Evolutionary conservation across 768 basidiomycete genomes (phyloP).

Genomic region (Lyophyllum decastes): DNA sequence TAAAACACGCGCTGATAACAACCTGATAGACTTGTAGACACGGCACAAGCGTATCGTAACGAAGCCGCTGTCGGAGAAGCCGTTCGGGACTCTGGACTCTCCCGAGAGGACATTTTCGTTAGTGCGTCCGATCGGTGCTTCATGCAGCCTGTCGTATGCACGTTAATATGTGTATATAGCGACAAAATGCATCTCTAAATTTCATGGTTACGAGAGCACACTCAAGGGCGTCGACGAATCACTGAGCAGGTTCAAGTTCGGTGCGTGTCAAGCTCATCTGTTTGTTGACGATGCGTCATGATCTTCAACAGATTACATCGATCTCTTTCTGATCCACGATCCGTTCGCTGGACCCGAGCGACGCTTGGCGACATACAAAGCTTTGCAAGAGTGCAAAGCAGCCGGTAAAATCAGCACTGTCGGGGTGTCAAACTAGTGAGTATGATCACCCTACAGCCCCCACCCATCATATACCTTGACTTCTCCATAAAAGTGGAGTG

Average conservation of each 20-base stretch:
- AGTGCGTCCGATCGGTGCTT: constrained; percentile 52
- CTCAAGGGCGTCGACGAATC: constrained; percentile 61
- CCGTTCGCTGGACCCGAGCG: constrained; percentile 62
- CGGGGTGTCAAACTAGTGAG: constrained; percentile 88
- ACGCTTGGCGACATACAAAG: constrained; percentile 73
- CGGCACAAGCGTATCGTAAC: constrained; percentile 70
- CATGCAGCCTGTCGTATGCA: not conserved
- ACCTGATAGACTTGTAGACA: constrained; percentile 69
- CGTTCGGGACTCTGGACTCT: constrained; percentile 54
- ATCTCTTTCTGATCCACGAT: constrained; percentile 81
- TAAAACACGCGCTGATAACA: not conserved
- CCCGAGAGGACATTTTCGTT: constrained; percentile 66
- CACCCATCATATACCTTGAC: not conserved
- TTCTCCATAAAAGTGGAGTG: constrained; percentile 46
- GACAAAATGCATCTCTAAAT: constrained; percentile 59
- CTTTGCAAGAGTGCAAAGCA: constrained; percentile 60
- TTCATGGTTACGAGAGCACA: constrained; percentile 65
- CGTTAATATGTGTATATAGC: constrained; percentile 38
- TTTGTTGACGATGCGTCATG: not conserved
- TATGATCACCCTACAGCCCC: constrained; percentile 3
- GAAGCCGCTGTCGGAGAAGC: constrained; percentile 65
- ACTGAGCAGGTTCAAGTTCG: constrained; percentile 56
- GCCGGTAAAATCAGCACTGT: constrained; percentile 69
- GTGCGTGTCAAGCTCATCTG: constrained; percentile 35
- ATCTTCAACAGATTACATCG: constrained; percentile 37